A percentile compares a stretch with the other conserved stretches of the same genome.
Conservation (phyloP, 164 flowering plant genomes). For the Houttuynia cordata region DNA sequence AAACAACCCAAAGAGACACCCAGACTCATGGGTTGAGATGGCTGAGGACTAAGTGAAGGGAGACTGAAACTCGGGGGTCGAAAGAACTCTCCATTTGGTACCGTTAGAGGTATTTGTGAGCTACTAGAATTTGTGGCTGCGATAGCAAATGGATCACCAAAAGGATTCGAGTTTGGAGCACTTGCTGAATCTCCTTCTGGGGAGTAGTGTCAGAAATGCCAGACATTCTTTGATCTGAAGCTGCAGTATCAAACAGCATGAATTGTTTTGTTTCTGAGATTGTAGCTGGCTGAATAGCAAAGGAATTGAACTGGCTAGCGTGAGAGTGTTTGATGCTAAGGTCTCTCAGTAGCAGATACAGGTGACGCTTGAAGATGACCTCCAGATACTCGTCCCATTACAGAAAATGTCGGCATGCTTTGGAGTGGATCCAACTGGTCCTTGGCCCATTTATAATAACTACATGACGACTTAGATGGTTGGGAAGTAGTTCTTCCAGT, state of each 20-base stretch:
- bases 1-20: slow-evolving; percentile 41
- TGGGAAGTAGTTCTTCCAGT: slow-evolving; percentile 14
- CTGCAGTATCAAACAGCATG: slow-evolving; percentile 13
- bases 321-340: slow-evolving; percentile 8
- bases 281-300: slow-evolving; percentile 6
- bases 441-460: slow-evolving; percentile 23
- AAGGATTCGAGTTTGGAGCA: slow-evolving; percentile 57
- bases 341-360: slow-evolving; percentile 11
- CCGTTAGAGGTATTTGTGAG: slow-evolving; percentile 26
- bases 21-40: slow-evolving; percentile 24
- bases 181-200: slow-evolving; percentile 19
- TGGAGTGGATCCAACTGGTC: slow-evolving; percentile 16
- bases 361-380: slow-evolving; percentile 10
- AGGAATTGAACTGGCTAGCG: slow-evolving; percentile 9
- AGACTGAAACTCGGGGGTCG: slow-evolving; percentile 80
- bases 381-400: slow-evolving; percentile 7
- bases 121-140: slow-evolving; percentile 23
- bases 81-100: slow-evolving; percentile 60
- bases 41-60: slow-evolving; percentile 36
- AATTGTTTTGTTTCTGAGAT: slow-evolving; percentile 11
- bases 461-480: slow-evolving; percentile 16
- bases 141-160: slow-evolving; percentile 46
- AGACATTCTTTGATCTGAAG: slow-evolving; percentile 9
- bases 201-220: slow-evolving; percentile 1
- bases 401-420: slow-evolving; percentile 14